Conservation (phyloP, 768 basidiomycete species). For the Pleurotus citrinopileatus region DNA sequence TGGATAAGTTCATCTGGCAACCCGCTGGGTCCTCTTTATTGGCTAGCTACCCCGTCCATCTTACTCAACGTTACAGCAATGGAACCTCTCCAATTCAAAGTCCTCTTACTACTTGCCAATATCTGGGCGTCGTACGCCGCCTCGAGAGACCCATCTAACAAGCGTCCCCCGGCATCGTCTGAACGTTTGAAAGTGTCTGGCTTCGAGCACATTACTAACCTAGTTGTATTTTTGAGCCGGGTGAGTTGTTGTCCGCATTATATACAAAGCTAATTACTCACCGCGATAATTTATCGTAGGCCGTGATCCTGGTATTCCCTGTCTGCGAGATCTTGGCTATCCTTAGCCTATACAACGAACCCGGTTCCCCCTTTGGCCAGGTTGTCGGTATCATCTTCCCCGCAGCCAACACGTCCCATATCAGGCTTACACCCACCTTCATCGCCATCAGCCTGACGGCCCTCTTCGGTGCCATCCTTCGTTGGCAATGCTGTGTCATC, state of each 20-base stretch:
- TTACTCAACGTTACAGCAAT: no score
- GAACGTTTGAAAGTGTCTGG: background rate
- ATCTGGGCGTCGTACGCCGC: background rate
- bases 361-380: background rate
- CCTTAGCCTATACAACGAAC: background rate
- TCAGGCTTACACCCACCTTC: background rate
- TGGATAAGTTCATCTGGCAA: no score
- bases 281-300: background rate
- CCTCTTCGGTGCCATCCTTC: background rate
- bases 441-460: background rate
- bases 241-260: background rate
- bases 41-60: no score
- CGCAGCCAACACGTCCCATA: background rate
- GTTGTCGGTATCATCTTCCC: background rate
- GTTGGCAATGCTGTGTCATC: background rate
- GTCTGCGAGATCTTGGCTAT: background rate
- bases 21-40: no score
- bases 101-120: background rate
- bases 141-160: background rate
- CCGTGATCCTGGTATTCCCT: background rate
- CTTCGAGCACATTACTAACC: background rate
- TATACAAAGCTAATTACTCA: no score
- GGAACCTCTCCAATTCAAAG: no score
- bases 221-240: background rate
- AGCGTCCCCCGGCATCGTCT: background rate